phyloP scores from a whole-genome alignment of 78 protist genomes.

The slime mould (Dictyostelium discoideum) region dicty_2.7 NC_007091.3:4697501-4698000 shows the following conservation, averaged over 20 bases:
- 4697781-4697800: slow-evolving; percentile 52
- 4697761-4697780: slow-evolving; percentile 45
- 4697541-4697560: slow-evolving; percentile 41
- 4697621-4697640: slow-evolving; percentile 35
- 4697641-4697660: slow-evolving; percentile 19
- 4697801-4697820: not conserved
- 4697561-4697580: slow-evolving; percentile 52
- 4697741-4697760: not conserved
- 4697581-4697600: slow-evolving; percentile 13
- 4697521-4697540: slow-evolving; percentile 3
- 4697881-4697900: not conserved
- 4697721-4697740: not conserved
- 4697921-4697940: not conserved
- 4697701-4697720: not conserved
- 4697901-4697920: slow-evolving; percentile 1
- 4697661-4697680: slow-evolving; percentile 40
- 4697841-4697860: slow-evolving; percentile 34
- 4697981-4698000: not conserved
- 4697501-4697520: not conserved
- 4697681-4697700: slow-evolving; percentile 14
- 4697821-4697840: slow-evolving; percentile 60
- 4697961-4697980: not conserved
- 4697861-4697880: slow-evolving; percentile 29
- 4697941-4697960: no score
- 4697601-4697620: not conserved